A percentile compares a stretch with the other conserved stretches of the same genome.
Evolutionary conservation across 805 yeast genomes (phyloP).

Genomic region (Scheffersomyces stipitis): DNA sequence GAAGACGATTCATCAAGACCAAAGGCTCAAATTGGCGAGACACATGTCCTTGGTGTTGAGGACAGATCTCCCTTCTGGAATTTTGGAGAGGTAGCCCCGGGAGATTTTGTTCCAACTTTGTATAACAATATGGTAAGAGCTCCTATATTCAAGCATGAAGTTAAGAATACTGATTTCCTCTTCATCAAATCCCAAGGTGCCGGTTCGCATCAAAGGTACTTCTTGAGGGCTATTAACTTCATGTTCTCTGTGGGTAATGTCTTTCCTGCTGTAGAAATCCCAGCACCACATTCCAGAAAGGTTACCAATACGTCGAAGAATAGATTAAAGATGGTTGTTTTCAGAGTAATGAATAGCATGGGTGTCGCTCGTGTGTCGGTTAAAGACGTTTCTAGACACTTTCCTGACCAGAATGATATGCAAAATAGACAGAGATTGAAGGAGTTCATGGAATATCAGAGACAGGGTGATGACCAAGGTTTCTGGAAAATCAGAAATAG

Average conservation of each 20-base stretch:
- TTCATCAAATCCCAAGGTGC: slow-evolving; percentile 78
- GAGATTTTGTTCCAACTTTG: slow-evolving; percentile 88
- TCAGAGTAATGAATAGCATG: slow-evolving; percentile 74
- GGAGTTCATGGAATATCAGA: slow-evolving; percentile 96
- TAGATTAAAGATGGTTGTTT: slow-evolving; percentile 90
- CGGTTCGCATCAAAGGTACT: slow-evolving; percentile 70
- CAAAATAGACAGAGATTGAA: slow-evolving; percentile 93
- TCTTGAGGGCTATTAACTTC: slow-evolving; percentile 64
- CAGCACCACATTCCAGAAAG: slow-evolving; percentile 96
- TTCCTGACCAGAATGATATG: slow-evolving; percentile 97
- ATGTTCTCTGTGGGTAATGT: slow-evolving; percentile 88
- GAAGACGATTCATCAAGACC: slow-evolving; percentile 87
- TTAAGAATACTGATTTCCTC: slow-evolving; percentile 75
- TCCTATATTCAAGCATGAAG: slow-evolving; percentile 87
- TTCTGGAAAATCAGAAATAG: slow-evolving; percentile 79
- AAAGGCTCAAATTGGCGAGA: slow-evolving; percentile 86
- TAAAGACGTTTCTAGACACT: slow-evolving; percentile 84
- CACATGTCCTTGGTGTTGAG: slow-evolving; percentile 92
- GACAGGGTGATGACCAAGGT: slow-evolving; percentile 93
- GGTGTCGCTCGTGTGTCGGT: slow-evolving; percentile 76
- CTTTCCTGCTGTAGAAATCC: slow-evolving; percentile 90
- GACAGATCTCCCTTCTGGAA: slow-evolving; percentile 98
- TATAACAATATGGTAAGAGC: slow-evolving; percentile 92
- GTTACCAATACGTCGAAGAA: slow-evolving; percentile 92
- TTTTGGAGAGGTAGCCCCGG: slow-evolving; percentile 94